These are phyloP conservation scores for Prunus padus DNA, from an alignment of 306 rosid genomes.

Conservation along the genomic window DNA sequence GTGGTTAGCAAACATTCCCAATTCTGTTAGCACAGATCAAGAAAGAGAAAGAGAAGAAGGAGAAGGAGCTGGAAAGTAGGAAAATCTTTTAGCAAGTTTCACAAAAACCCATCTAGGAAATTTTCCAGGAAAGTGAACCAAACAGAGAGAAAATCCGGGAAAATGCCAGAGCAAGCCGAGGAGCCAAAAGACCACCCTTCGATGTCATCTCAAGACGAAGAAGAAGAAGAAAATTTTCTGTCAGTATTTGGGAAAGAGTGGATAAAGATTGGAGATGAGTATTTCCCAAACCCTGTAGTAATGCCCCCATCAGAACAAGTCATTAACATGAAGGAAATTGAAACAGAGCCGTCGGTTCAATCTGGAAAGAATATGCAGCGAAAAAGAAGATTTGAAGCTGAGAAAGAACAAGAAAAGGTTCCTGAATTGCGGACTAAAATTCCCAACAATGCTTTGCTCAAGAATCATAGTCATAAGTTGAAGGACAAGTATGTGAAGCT, in stretches of 20 bases:
- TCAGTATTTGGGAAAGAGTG: not conserved
- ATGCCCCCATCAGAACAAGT: not conserved
- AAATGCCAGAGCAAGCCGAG: not conserved
- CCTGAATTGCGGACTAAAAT: too few species aligned
- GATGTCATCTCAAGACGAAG: not conserved
- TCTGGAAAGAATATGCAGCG: not conserved
- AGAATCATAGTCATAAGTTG: not conserved
- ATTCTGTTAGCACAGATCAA: not conserved
- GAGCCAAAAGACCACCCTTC: not conserved
- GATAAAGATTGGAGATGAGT: not conserved
- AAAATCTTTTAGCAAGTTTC: not conserved
- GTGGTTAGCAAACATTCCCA: not conserved
- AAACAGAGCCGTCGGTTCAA: not conserved
- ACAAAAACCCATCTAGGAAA: not conserved
- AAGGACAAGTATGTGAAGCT: constrained; percentile 3
- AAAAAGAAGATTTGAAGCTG: not conserved
- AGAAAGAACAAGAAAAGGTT: too few species aligned
- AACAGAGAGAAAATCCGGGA: not conserved
- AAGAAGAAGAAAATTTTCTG: not conserved
- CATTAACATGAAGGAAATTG: not conserved
- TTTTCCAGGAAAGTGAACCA: not conserved
- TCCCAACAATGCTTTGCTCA: too few species aligned
- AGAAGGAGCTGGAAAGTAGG: not conserved
- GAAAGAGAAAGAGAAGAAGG: not conserved
- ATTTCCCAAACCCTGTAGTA: not conserved